Percentiles rank a stretch among this genome's conserved stretches.
Evolutionary conservation across 2,329 filamentous ascomycete genomes (phyloP).

Genomic region (Aspergillus floridensis): DNA sequence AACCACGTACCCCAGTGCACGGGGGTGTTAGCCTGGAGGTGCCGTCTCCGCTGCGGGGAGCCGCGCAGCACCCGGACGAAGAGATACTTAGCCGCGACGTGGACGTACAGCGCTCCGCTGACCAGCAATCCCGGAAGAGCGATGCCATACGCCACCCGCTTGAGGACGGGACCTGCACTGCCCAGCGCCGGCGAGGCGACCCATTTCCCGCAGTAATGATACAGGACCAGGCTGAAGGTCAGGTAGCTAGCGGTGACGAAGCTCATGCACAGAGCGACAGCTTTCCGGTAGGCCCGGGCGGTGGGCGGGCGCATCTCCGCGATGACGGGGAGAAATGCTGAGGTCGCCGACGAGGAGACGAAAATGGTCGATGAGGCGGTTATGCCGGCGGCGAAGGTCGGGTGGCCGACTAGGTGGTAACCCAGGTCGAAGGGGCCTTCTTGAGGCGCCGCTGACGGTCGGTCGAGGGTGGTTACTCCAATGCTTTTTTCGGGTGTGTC

Average conservation of each 20-base stretch:
- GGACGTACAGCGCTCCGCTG: slow-evolving; percentile 47
- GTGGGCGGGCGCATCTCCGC: slow-evolving; percentile 61
- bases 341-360: slow-evolving; percentile 58
- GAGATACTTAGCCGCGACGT: slow-evolving; percentile 52
- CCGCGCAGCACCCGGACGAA: slow-evolving; percentile 56
- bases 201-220: slow-evolving; percentile 61
- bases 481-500: slow-evolving; percentile 29
- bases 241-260: slow-evolving; percentile 59
- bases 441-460: slow-evolving; percentile 60
- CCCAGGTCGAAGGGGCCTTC: slow-evolving; percentile 60
- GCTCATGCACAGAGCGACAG: slow-evolving; percentile 58
- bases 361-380: slow-evolving; percentile 60
- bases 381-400: slow-evolving; percentile 59
- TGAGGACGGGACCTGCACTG: slow-evolving; percentile 57
- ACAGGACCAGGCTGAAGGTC: slow-evolving; percentile 59
- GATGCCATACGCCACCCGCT: slow-evolving; percentile 62
- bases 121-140: slow-evolving; percentile 56
- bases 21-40: slow-evolving; percentile 52
- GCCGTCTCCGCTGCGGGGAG: slow-evolving; percentile 32
- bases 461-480: slow-evolving; percentile 56
- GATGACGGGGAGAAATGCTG: slow-evolving; percentile 63
- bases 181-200: slow-evolving; percentile 62
- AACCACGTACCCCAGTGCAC: slow-evolving; percentile 56
- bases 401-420: slow-evolving; percentile 55
- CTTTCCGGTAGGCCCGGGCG: slow-evolving; percentile 60